phyloP scores from a whole-genome alignment of 441 rosid genomes.

The Pelargonium fulgidum region DNA sequence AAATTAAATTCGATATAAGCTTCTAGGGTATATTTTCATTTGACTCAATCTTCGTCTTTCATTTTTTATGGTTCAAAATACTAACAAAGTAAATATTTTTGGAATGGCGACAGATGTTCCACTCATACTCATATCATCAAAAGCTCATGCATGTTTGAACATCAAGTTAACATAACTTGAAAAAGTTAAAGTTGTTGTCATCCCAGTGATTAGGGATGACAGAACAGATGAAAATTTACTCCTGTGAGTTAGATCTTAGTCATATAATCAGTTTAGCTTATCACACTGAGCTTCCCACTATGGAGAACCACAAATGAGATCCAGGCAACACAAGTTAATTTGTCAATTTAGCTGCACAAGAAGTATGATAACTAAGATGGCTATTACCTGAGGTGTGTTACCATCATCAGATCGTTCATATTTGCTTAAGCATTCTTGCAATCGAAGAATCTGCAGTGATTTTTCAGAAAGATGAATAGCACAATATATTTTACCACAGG shows the following conservation, averaged over 20 bases:
- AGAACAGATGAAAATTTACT: not conserved
- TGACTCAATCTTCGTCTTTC: not conserved
- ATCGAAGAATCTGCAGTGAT: slow-evolving; percentile 62
- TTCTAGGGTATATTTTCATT: not conserved
- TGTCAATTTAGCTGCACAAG: slow-evolving; percentile 2
- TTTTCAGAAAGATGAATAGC: not conserved
- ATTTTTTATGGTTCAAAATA: not conserved
- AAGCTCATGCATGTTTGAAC: not conserved
- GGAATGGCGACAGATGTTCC: too few species aligned
- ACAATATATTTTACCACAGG: not conserved
- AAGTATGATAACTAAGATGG: slow-evolving; percentile 14
- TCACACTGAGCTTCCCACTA: not conserved
- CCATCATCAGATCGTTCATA: slow-evolving; percentile 78
- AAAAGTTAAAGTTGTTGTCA: not conserved
- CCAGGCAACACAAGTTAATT: not conserved
- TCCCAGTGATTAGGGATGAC: not conserved
- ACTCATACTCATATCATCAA: not conserved
- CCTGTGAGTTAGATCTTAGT: not conserved
- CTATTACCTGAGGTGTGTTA: slow-evolving; percentile 75
- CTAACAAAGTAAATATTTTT: too few species aligned
- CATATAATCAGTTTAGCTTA: not conserved
- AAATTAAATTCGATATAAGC: not conserved
- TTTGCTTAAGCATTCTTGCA: slow-evolving; percentile 89
- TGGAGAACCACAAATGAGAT: not conserved
- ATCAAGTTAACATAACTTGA: not conserved